Conservation (phyloP, 2,329 filamentous ascomycete species). For the Chlorencoelia australis region DNA sequence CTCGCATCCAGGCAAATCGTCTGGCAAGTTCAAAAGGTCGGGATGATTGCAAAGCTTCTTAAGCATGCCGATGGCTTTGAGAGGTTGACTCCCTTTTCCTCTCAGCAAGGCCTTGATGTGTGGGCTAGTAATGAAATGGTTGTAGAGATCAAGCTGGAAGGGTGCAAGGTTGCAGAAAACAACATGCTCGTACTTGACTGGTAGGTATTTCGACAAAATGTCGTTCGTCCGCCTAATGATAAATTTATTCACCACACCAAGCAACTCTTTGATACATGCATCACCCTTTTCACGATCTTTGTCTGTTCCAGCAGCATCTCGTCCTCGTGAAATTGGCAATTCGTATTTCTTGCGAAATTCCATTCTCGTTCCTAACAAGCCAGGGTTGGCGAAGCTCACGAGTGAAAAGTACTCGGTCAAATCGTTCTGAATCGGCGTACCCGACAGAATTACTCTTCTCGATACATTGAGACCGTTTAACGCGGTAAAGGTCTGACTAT, state of each 20-base stretch:
- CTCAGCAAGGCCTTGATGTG: slow-evolving; percentile 86
- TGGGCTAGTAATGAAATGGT: slow-evolving; percentile 92
- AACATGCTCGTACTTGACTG: slow-evolving; percentile 97
- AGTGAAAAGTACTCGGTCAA: slow-evolving; percentile 96
- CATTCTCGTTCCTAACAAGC: slow-evolving; percentile 73
- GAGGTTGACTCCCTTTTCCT: slow-evolving; percentile 88
- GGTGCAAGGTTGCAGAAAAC: slow-evolving; percentile 93
- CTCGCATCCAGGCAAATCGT: slow-evolving; percentile 82
- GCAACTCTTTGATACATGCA: slow-evolving; percentile 69
- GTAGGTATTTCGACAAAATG: slow-evolving; percentile 92
- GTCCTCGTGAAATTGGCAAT: slow-evolving; percentile 79
- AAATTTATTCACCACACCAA: slow-evolving; percentile 89
- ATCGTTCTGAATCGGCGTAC: slow-evolving; percentile 96
- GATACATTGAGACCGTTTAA: slow-evolving; percentile 85
- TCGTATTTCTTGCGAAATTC: slow-evolving; percentile 95
- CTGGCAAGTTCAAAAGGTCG: slow-evolving; percentile 73
- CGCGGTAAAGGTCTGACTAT: slow-evolving; percentile 89
- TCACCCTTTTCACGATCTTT: slow-evolving; percentile 74
- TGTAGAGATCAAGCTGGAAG: slow-evolving; percentile 90
- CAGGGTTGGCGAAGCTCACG: slow-evolving; percentile 92
- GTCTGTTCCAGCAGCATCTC: slow-evolving; percentile 83
- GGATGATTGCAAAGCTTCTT: slow-evolving; percentile 99
- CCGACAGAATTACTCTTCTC: slow-evolving; percentile 85
- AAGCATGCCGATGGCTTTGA: slow-evolving; percentile 92
- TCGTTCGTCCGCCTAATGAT: slow-evolving; percentile 97